Evolutionary conservation across 2,329 filamentous ascomycete genomes (phyloP).

Genomic region (Penicillium sp.): DNA sequence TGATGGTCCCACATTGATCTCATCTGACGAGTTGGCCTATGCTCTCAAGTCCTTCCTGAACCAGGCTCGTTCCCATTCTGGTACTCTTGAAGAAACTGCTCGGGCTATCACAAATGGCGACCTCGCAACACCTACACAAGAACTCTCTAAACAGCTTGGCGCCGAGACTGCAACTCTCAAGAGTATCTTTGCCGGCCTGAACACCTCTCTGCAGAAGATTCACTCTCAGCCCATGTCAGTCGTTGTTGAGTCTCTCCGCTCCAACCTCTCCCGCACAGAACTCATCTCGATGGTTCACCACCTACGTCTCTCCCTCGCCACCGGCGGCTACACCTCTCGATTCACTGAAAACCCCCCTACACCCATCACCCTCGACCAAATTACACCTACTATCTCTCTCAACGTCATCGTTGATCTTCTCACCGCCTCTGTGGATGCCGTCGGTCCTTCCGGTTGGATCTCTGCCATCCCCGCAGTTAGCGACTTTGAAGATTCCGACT

Average conservation of each 20-base stretch:
- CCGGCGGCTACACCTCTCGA: slow-evolving; percentile 45
- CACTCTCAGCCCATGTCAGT: slow-evolving; percentile 35
- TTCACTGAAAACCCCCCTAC: slow-evolving; percentile 43
- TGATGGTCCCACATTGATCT: slow-evolving; percentile 36
- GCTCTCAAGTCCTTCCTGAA: slow-evolving; percentile 43
- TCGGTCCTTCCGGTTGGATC: slow-evolving; percentile 52
- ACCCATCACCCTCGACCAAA: slow-evolving; percentile 37
- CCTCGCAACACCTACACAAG: slow-evolving; percentile 24
- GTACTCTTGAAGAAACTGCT: slow-evolving; percentile 35
- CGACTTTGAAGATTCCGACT: slow-evolving; percentile 25
- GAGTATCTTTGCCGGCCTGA: slow-evolving; percentile 41
- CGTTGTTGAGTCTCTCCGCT: slow-evolving; percentile 39
- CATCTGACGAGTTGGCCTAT: slow-evolving; percentile 42
- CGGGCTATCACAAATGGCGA: slow-evolving; percentile 35
- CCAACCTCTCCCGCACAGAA: slow-evolving; percentile 41
- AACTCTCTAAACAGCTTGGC: slow-evolving; percentile 20
- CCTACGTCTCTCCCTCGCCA: slow-evolving; percentile 46
- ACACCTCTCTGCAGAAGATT: slow-evolving; percentile 40
- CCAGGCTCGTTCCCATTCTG: slow-evolving; percentile 38
- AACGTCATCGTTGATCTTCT: slow-evolving; percentile 44
- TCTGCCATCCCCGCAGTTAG: slow-evolving; percentile 38
- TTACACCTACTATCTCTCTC: slow-evolving; percentile 40
- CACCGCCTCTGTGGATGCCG: slow-evolving; percentile 49
- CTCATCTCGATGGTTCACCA: slow-evolving; percentile 45
- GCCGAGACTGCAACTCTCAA: slow-evolving; percentile 27